Percentiles rank a stretch among this genome's conserved stretches.
These are phyloP conservation scores for Akanthomyces muscarius DNA, from an alignment of 2,329 filamentous ascomycete species.

Conservation along the genomic window DNA sequence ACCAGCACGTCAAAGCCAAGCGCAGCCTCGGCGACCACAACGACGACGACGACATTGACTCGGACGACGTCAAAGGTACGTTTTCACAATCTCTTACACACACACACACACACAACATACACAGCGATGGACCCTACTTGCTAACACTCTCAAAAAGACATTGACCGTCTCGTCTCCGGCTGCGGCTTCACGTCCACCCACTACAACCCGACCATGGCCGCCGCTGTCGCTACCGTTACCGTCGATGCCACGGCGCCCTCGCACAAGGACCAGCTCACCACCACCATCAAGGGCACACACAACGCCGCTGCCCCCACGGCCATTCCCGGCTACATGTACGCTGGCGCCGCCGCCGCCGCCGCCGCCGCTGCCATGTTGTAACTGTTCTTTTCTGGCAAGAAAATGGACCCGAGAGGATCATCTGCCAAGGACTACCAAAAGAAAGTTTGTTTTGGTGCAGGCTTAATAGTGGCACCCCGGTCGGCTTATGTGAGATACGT, in stretches of 20 bases:
- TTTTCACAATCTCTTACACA: not conserved
- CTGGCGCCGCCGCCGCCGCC: constrained; percentile 17
- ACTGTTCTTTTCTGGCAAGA: not conserved
- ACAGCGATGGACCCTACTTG: not conserved
- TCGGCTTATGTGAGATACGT: not conserved
- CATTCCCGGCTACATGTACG: constrained; percentile 11
- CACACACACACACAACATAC: not conserved
- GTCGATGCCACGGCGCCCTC: constrained; percentile 32
- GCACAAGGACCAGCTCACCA: constrained; percentile 32
- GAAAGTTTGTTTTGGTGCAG: not conserved
- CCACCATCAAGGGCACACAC: constrained; percentile 28
- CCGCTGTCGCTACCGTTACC: constrained; percentile 24
- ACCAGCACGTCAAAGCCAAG: constrained; percentile 26
- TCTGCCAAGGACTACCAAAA: not conserved
- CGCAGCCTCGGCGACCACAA: constrained; percentile 20
- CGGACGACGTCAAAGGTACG: constrained; percentile 23
- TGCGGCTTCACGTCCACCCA: constrained; percentile 33
- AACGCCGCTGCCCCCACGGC: constrained; percentile 5
- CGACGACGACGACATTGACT: constrained; percentile 18
- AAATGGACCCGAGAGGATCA: not conserved
- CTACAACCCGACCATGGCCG: constrained; percentile 27
- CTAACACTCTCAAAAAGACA: constrained; percentile 26
- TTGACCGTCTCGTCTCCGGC: constrained; percentile 31
- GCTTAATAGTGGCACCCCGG: not conserved
- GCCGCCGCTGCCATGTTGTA: constrained; percentile 10